These are phyloP conservation scores for Taxillus chinensis DNA, from an alignment of 164 flowering plant genomes.

Conservation along the genomic window DNA sequence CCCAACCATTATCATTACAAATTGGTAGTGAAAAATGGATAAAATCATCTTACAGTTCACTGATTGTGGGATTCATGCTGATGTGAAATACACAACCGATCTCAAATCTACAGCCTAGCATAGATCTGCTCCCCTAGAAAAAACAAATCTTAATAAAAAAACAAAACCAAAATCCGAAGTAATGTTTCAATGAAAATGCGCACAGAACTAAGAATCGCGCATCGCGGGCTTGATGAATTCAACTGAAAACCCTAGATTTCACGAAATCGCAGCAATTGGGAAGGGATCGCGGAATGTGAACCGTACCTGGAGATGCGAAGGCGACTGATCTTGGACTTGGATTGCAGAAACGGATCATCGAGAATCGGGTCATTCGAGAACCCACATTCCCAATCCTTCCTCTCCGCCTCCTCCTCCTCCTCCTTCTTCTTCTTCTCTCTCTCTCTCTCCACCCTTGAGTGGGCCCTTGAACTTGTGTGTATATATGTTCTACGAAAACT, in stretches of 20 bases:
- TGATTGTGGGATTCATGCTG: background rate
- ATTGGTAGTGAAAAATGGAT: too few relatives aligned
- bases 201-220: too few relatives aligned
- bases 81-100: constrained; percentile 8
- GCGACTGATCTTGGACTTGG: constrained; percentile 21
- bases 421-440: background rate
- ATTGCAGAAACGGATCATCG: constrained; percentile 11
- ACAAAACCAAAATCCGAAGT: background rate
- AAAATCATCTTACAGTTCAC: background rate
- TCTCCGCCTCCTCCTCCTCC: background rate
- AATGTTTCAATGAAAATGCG: too few relatives aligned
- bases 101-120: constrained; percentile 12
- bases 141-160: background rate
- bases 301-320: constrained; percentile 11
- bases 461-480: background rate
- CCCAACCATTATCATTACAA: too few relatives aligned
- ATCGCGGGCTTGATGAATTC: too few relatives aligned
- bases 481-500: constrained; percentile 14
- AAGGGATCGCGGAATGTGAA: constrained; percentile 13
- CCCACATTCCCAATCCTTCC: constrained; percentile 9
- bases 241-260: too few relatives aligned
- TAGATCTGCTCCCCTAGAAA: too few relatives aligned
- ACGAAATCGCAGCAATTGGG: background rate
- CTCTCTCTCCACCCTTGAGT: background rate
- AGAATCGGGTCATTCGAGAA: constrained; percentile 7